Evolutionary conservation across 495 filamentous ascomycete genomes (phyloP).

Genomic region (Neurospora tetraspora): DNA sequence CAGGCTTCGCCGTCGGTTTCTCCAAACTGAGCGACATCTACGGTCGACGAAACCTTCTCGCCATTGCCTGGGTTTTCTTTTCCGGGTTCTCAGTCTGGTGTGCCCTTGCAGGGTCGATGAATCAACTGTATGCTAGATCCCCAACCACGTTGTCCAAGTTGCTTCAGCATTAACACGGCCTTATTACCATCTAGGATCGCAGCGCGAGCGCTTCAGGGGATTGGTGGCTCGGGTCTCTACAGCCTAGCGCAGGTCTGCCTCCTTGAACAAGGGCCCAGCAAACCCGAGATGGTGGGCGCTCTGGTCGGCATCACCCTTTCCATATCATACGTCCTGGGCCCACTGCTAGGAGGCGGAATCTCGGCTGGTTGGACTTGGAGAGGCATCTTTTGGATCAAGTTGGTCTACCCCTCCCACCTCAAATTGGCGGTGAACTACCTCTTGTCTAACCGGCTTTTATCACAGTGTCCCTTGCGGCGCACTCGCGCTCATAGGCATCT

Average conservation of each 20-base stretch:
- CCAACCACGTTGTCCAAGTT: background rate
- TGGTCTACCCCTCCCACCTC: background rate
- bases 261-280: conserved; percentile 43
- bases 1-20: conserved; percentile 48
- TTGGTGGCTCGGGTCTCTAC: conserved; percentile 51
- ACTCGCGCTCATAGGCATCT: conserved; percentile 44
- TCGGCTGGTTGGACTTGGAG: conserved; percentile 53
- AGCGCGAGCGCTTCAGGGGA: conserved; percentile 50
- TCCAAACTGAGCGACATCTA: conserved; percentile 52
- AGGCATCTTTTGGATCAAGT: conserved; percentile 68
- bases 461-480: conserved; percentile 48
- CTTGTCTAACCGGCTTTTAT: conserved; percentile 1
- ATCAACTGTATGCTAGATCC: conserved; percentile 36
- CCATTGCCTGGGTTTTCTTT: conserved; percentile 43
- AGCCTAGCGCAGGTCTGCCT: conserved; percentile 44
- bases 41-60: conserved; percentile 40
- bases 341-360: conserved; percentile 59
- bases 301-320: conserved; percentile 35
- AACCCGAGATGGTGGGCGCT: conserved; percentile 34
- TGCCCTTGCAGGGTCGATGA: conserved; percentile 39
- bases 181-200: conserved; percentile 35
- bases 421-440: accelerated
- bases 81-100: conserved; percentile 48
- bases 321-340: conserved; percentile 45
- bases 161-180: background rate